Base-by-base conservation (phyloP, 306 rosid species). In the Quercus ilex region DNA sequence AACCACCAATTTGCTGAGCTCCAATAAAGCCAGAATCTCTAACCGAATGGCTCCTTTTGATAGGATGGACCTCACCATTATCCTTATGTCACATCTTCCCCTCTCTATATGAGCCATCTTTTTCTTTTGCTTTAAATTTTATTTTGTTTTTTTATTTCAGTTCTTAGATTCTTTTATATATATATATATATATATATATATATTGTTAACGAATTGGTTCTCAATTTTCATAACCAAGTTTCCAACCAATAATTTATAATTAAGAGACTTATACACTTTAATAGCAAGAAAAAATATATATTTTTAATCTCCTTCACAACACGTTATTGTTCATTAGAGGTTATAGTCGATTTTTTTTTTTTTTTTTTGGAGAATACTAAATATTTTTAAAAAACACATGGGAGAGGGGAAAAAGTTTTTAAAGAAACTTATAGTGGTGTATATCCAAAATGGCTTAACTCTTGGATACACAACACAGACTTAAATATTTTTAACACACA, bases 31-130 rank as follows among this genome's bases (percentile, higher is more conserved):
- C 14, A 70, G 64, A 81, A 75, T 75, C 72, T 63, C 46, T 53
- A 63, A 25, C 25, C 18, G n/a, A 18, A 12, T 67, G 74, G 17
- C 53, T 52, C 19, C 71, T 82, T 76, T 71, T 53, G 76, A 81
- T 72, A 60, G 76, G 80, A 80, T 52, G 79, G 74, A 71, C 69
- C 74, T 87, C 64, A 76, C 74, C 82, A 72, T 55, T 70, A 81
- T 82, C 77, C 33, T 64, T 15, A 63, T 74, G 70, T 85, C 74
- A 67, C 76, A 67, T 63, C 74, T 74, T 69, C 18, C 52, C 8
- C 53, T 13, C 14, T 49, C 7, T 63, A 12, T 74, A 26, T 57
- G 83, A 75, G 68, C 78, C 79, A 77, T 80, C 77, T 59, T 74
- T 76, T 38, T 73, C 60, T 68, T 77, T 20, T 65, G 31, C 51